Percentiles rank a stretch among this genome's conserved stretches.
phyloP scores from a whole-genome alignment of 192 early-diverging fungal genomes.

The Martensiomyces pterosporus region DNA sequence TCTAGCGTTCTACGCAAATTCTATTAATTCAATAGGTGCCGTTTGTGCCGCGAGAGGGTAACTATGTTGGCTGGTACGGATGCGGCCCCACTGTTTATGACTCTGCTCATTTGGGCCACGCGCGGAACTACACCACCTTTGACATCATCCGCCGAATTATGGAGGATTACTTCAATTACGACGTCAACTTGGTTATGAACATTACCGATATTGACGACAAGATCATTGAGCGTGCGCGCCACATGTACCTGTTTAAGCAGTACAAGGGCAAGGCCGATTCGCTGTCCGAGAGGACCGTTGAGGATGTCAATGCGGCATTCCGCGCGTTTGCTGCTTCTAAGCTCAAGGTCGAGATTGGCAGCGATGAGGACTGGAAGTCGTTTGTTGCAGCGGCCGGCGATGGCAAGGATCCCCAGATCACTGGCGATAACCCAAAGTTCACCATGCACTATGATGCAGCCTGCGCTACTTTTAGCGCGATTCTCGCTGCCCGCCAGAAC shows the following conservation, averaged over 20 bases:
- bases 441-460: constrained; percentile 68
- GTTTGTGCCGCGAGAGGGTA: constrained; percentile 79
- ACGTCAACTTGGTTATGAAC: constrained; percentile 93
- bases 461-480: constrained; percentile 23
- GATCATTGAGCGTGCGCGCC: constrained; percentile 90
- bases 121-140: constrained; percentile 86
- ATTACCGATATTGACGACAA: constrained; percentile 99
- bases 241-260: constrained; percentile 69
- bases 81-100: constrained; percentile 99
- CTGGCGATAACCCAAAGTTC: constrained; percentile 63
- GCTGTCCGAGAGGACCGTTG: constrained; percentile 53
- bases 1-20: too few species aligned
- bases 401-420: constrained; percentile 34
- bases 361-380: constrained; percentile 54
- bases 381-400: constrained; percentile 54
- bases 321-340: constrained; percentile 58
- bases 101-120: constrained; percentile 93
- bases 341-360: constrained; percentile 47
- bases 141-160: constrained; percentile 93
- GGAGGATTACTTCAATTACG: constrained; percentile 93
- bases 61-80: constrained; percentile 90
- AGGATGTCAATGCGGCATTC: constrained; percentile 59
- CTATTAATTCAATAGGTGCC: constrained; percentile 63
- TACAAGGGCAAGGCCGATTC: constrained; percentile 41
- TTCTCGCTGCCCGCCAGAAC: constrained; percentile 10